Evolutionary conservation across 2,329 filamentous ascomycete species (phyloP), one percentile per base, ranked within the genome.

Genomic region (Sporothrix mexicana): DNA sequence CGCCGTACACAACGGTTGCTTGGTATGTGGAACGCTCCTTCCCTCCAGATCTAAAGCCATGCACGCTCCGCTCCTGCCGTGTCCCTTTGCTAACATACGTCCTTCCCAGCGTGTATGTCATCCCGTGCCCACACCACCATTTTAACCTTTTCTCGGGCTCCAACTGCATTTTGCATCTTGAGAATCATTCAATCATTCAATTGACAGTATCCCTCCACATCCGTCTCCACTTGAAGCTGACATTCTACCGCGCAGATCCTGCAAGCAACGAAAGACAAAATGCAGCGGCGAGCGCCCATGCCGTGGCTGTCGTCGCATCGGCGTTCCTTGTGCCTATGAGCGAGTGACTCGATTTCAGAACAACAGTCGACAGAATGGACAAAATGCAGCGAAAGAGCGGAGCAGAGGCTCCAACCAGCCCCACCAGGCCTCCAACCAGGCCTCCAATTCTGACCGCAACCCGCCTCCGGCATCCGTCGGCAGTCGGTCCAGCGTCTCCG

Each of bases 1-100:
- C 23, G 25, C 66, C 66, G 47, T 68, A 68, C 47, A 68, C 66
- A 68, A 55, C 47, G 25, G 66, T 68, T n/a, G 66, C 66, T 5
- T 68, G 66, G 66, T 68, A n/a, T 9, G 66, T 68, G 8, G 15
- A 25, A 8, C 20, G 5, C 20, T 8, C 30, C 30, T 9, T 20
- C 41, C 20, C n/a, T 66, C 30, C 30, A 36, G 30, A 36, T 36
- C 30, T 5, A 36, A 36, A 36, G 4, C 12, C 25, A 43, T n/a
- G 9, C 23, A 17, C 25, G 57, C 57, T 20, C 5, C 15, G 30
- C 30, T 36, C n/a, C 59, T 36, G 36, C n/a, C 61, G n/a, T 47
- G 25, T 47, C 15, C 41, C 12, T 1, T 47, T 20, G 36, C 61
- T 66, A 47, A 66, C n/a, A 7, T 12, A 17, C 1, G 15, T 10